Evolutionary conservation across 2,329 filamentous ascomycete genomes (phyloP), one percentile per base, ranked within the genome.

Genomic region (Sarocladium brachiariae): DNA sequence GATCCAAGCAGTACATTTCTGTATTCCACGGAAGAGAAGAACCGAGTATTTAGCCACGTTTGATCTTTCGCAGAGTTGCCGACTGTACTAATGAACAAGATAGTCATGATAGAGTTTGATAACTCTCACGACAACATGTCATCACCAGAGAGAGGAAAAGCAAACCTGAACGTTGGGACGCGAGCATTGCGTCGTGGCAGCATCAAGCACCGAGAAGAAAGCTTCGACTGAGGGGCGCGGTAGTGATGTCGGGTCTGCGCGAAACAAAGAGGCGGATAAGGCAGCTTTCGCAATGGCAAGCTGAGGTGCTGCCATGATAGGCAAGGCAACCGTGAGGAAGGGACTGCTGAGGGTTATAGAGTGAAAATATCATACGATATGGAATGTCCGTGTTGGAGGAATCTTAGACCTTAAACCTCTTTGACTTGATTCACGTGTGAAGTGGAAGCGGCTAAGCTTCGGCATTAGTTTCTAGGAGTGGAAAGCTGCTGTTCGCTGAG

Each of bases 1-100:
- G 61, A 92, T 84, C 89, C 89, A 95, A 70, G 80, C 76, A 78
- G 91, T 95, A 78, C 87, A 91, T 75, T 81, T 87, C 90, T 95
- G 80, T 52, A 47, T 47, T 47, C 43, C 46, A 58, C 58, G 66
- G 53, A 56, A 54, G 53, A 58, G 49, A 54, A 53, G 53, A 53
- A 59, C 46, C 46, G 52, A 60, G 60, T 43, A 47, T 56, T 58
- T 56, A 58, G 55, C 50, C 50, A 50, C 16, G 50, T 43, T 38
- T 35, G 49, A 52, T 41, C 51, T 53, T 57, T 55, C 46, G 30
- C 10, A 34, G 18, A 37, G 21, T n/a, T 8, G 16, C 27, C 14
- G n/a, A 47, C 35, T 39, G 19, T 18, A 16, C 16, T 21, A 3
- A 21, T 19, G 35, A 13, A 13, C 3, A 39, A 7, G 39, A n/a